A percentile compares a stretch with the other conserved stretches of the same genome.
Evolutionary conservation across 2,329 filamentous ascomycete genomes (phyloP).

Genomic region (Alternaria rosae): DNA sequence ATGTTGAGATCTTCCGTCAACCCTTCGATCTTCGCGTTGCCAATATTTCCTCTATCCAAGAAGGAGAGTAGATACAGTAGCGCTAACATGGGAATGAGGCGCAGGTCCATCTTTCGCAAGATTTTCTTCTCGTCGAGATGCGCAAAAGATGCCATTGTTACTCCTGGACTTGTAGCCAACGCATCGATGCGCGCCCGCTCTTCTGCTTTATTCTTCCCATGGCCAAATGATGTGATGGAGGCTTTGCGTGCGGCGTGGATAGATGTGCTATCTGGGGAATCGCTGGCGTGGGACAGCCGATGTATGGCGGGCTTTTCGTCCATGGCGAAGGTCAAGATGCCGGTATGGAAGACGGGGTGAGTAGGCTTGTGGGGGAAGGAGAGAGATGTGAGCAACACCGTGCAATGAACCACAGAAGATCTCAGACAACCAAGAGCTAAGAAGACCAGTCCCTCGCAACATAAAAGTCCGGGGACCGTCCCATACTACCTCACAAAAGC

Average conservation of each 20-base stretch:
- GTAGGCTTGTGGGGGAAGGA: not conserved
- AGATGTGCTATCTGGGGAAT: not conserved
- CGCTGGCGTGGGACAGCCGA: not conserved
- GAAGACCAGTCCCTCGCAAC: not conserved
- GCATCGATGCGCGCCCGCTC: constrained; percentile 13
- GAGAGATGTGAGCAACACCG: not conserved
- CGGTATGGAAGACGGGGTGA: not conserved
- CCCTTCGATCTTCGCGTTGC: constrained; percentile 55
- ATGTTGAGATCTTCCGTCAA: constrained; percentile 38
- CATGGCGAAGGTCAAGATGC: not conserved
- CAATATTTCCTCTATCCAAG: constrained; percentile 45
- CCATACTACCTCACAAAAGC: not conserved
- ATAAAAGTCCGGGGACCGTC: not conserved
- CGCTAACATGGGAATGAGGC: constrained; percentile 50
- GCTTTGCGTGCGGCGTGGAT: not conserved
- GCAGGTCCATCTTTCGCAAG: constrained; percentile 52
- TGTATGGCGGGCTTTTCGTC: not conserved
- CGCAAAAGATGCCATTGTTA: constrained; percentile 41
- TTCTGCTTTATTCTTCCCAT: constrained; percentile 6
- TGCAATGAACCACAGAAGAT: not conserved
- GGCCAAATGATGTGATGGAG: constrained; percentile 16
- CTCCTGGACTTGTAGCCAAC: constrained; percentile 24
- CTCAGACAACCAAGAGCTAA: not conserved
- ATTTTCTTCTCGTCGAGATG: constrained; percentile 52
- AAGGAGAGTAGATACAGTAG: constrained; percentile 51